Conservation (phyloP, 139 green algal genomes). For the Micractinium sp. region DNA sequence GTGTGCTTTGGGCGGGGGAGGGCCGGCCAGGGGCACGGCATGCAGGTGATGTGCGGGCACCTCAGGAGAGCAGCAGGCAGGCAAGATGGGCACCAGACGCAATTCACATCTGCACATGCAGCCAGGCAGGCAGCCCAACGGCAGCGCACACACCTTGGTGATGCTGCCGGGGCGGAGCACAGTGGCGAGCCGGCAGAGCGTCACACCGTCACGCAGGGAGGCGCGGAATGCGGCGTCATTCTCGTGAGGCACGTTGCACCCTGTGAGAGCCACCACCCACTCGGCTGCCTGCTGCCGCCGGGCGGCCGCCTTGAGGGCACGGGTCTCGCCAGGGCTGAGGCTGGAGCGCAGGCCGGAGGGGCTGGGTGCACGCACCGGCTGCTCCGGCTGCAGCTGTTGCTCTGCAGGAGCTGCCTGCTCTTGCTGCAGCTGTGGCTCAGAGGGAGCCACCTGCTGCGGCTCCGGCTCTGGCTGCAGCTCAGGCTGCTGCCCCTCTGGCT, state of each 20-base stretch:
- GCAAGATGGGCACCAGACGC: neutral
- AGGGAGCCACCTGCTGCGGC: neutral
- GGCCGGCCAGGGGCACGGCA: neutral
- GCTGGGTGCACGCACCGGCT: neutral
- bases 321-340: neutral
- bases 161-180: conserved; percentile 49
- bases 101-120: neutral
- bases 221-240: conserved; percentile 62
- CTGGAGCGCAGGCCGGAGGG: neutral
- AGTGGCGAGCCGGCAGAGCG: conserved; percentile 72
- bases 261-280: conserved; percentile 61
- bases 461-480: neutral
- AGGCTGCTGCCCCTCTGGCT: neutral
- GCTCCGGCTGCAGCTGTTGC: neutral
- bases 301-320: neutral
- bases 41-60: neutral
- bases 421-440: neutral
- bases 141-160: conserved; percentile 15
- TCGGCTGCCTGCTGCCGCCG: conserved; percentile 47
- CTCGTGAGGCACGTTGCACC: conserved; percentile 43
- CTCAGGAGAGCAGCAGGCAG: neutral
- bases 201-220: conserved; percentile 62
- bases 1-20: neutral
- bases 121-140: neutral
- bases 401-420: neutral